Conservation (phyloP, 1,284 basidiomycete species). For the Sanghuangporus weigelae region DNA sequence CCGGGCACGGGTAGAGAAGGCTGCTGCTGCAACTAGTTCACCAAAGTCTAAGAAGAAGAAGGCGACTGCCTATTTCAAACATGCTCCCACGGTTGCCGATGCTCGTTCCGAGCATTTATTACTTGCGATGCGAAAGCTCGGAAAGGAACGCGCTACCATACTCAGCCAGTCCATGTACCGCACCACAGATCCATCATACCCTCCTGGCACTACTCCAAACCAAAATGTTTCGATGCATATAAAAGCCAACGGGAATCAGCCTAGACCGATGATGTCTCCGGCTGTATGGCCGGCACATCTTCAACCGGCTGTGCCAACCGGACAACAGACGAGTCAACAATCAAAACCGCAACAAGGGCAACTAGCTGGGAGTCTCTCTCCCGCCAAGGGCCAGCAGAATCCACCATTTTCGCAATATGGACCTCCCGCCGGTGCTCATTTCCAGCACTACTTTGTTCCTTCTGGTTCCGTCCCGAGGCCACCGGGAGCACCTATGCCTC, state of each 20-base stretch:
- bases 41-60: constrained; percentile 11
- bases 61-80: constrained; percentile 16
- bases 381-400: background rate
- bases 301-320: background rate
- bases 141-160: constrained; percentile 40
- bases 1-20: background rate
- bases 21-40: background rate
- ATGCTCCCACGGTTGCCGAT: constrained; percentile 36
- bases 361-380: background rate
- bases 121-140: constrained; percentile 52
- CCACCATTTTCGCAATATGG: background rate
- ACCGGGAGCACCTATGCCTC: constrained; percentile 3
- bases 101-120: constrained; percentile 57
- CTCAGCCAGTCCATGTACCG: constrained; percentile 8
- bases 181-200: background rate
- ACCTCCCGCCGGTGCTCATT: background rate
- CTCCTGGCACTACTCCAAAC: background rate
- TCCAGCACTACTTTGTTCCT: constrained; percentile 1
- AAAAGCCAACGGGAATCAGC: background rate
- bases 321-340: background rate
- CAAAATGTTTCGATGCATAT: background rate
- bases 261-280: background rate
- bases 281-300: background rate
- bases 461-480: background rate
- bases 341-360: background rate